These are phyloP conservation scores for Cyphellophora europaea DNA, from an alignment of 2,329 filamentous ascomycete genomes.

Conservation along the genomic window DNA sequence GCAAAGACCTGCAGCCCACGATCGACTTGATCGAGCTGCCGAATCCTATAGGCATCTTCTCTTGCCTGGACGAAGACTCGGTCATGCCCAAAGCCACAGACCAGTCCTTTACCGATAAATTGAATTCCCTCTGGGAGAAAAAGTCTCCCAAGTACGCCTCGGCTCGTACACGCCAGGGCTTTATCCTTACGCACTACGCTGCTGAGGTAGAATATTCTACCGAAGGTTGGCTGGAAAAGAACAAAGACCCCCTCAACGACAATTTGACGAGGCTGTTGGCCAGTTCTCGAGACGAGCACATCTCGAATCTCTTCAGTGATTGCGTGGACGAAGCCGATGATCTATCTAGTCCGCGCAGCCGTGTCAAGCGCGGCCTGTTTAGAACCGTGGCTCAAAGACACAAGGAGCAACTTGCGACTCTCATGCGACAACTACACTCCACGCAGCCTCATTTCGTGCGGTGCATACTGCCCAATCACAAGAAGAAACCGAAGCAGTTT, in stretches of 20 bases:
- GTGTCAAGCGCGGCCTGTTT: constrained; percentile 96
- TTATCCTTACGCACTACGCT: constrained; percentile 93
- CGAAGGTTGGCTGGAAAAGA: constrained; percentile 93
- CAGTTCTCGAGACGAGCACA: constrained; percentile 69
- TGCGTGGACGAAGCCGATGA: constrained; percentile 78
- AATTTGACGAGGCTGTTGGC: constrained; percentile 87
- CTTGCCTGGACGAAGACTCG: constrained; percentile 91
- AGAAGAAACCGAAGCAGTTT: constrained; percentile 90
- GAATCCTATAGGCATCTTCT: constrained; percentile 98
- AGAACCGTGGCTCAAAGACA: constrained; percentile 92
- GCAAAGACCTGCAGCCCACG: constrained; percentile 89
- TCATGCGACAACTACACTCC: constrained; percentile 89
- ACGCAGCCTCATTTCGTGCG: constrained; percentile 98
- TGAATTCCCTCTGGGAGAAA: constrained; percentile 94
- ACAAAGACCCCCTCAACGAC: constrained; percentile 96
- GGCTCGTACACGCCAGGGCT: constrained; percentile 80
- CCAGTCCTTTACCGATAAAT: constrained; percentile 91
- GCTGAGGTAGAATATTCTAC: constrained; percentile 97
- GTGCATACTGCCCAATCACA: constrained; percentile 96
- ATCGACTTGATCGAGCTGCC: constrained; percentile 94
- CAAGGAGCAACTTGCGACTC: constrained; percentile 93
- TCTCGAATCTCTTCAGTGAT: constrained; percentile 77
- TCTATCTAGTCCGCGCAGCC: constrained; percentile 55
- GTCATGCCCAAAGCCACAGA: constrained; percentile 99
- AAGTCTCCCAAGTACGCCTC: constrained; percentile 90